Evolutionary conservation across 805 yeast genomes (phyloP).

Genomic region (Myxozyma udenii): DNA sequence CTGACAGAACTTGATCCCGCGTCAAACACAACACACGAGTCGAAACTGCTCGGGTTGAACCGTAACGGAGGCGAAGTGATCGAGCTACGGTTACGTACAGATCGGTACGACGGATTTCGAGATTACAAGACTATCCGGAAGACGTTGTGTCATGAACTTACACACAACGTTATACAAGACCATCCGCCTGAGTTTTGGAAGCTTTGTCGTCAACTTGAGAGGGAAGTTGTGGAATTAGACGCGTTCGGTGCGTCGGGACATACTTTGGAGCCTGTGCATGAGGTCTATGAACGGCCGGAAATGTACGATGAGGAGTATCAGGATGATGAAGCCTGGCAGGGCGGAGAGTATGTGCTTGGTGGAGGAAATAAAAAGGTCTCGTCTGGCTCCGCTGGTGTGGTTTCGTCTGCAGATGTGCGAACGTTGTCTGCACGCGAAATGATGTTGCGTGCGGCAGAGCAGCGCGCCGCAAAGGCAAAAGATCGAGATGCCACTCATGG

Average conservation of each 20-base stretch:
- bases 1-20: conserved; percentile 43
- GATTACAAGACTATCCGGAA: conserved; percentile 37
- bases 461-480: background rate
- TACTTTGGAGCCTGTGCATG: conserved; percentile 2
- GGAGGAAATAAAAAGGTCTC: conserved; percentile 8
- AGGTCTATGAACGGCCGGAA: conserved; percentile 9
- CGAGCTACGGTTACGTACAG: conserved; percentile 41
- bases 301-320: conserved; percentile 10
- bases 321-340: conserved; percentile 25
- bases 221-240: conserved; percentile 33
- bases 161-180: conserved; percentile 40
- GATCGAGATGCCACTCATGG: too few relatives aligned
- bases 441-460: conserved; percentile 19
- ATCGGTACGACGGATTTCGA: conserved; percentile 41
- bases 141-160: conserved; percentile 42
- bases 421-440: conserved; percentile 17
- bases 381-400: background rate
- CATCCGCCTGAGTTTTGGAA: conserved; percentile 41
- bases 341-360: conserved; percentile 25
- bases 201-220: conserved; percentile 37
- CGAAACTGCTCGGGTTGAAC: conserved; percentile 38
- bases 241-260: conserved; percentile 14
- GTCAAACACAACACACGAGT: conserved; percentile 36
- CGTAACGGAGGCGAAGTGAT: conserved; percentile 39
- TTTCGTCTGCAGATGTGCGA: conserved; percentile 5